Evolutionary conservation across 176 grass and related monocot genomes (phyloP), one percentile per base, ranked within the genome.

Genomic region (Raddia distichophylla): DNA sequence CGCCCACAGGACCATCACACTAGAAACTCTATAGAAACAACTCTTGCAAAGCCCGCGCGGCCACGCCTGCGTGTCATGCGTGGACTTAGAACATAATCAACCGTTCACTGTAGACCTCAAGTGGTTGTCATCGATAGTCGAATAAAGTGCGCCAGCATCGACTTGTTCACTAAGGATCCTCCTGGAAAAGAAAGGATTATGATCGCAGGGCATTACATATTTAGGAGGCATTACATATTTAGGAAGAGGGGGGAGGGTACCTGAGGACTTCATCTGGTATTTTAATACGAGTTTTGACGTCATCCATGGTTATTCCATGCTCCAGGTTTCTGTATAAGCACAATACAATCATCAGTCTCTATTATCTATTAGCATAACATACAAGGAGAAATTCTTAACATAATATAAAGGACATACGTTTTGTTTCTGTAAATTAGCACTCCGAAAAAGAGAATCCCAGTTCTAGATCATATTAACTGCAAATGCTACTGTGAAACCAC

Each of bases 91-190:
- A 18, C 60, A 57, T 12, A 79, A 66, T 92, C 78, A 95, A 45
- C 95, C 95, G 80, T 98, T 98, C 89, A 86, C 11, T 44, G 87
- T 73, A 71, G 93, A 98, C 42, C 71, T 93, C 71, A 56, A 98
- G 80, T 98, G 93, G 62, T 67, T 11, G n/a, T 98, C 93, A 68
- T 98, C 96, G 10, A 95, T 94, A 64, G 96, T 98, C 2, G 91
- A 81, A 85, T 98, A 98, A 20, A 98, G 69, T 67, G 88, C 57
- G 69, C 96, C 96, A 7, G 67, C 15, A 8, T 91, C 90, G 69
- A 85, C 32, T 47, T 91, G 84, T 14, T 82, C 8, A 35, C 77
- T 4, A 65, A 98, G 76, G 59, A 73, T 80, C 20, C 49, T 51
- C 86, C 96, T 98, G 79, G 48, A 53, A 64, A 68, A 88, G 57